These are phyloP conservation scores for Haematococcus lacustris DNA, from an alignment of 139 green algal genomes.

Conservation along the genomic window DNA sequence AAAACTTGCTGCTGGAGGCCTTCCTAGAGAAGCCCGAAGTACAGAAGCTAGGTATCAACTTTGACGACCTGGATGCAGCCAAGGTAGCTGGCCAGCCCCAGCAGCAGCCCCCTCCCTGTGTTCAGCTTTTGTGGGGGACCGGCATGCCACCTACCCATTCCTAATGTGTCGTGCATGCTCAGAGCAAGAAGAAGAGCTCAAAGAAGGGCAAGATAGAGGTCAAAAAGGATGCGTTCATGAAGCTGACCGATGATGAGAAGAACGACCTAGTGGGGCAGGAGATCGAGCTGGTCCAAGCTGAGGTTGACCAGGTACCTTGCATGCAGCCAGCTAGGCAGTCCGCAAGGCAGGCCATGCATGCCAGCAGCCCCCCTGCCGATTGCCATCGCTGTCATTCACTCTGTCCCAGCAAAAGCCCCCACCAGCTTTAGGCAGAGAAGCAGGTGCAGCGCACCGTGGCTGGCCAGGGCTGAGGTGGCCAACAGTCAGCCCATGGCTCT, in stretches of 20 bases:
- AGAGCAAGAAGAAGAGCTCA: constrained; percentile 31
- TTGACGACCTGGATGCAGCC: constrained; percentile 8
- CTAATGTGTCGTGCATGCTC: constrained; percentile 3
- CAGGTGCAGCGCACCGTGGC: too few species aligned
- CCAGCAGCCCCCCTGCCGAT: too few species aligned
- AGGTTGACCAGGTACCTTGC: constrained; percentile 24
- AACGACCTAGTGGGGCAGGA: constrained; percentile 55
- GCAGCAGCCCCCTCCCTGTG: too few species aligned
- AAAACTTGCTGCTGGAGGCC: constrained; percentile 47
- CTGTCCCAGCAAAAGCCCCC: too few species aligned
- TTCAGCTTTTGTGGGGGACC: not conserved
- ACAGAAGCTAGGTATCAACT: constrained; percentile 14
- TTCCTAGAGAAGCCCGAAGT: constrained; percentile 38
- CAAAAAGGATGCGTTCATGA: constrained; percentile 15
- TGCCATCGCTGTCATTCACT: too few species aligned
- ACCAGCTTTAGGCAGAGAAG: too few species aligned
- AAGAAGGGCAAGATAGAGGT: constrained; percentile 24
- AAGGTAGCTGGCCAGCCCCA: too few species aligned
- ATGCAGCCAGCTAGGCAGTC: not conserved
- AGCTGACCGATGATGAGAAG: constrained; percentile 59
- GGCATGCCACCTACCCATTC: too few species aligned
- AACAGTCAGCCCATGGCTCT: too few species aligned
- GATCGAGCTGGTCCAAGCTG: constrained; percentile 52
- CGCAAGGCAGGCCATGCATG: too few species aligned
- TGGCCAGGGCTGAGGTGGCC: too few species aligned